Evolutionary conservation across 2,329 filamentous ascomycete species (phyloP).

Genomic region (Ustulina deusta): DNA sequence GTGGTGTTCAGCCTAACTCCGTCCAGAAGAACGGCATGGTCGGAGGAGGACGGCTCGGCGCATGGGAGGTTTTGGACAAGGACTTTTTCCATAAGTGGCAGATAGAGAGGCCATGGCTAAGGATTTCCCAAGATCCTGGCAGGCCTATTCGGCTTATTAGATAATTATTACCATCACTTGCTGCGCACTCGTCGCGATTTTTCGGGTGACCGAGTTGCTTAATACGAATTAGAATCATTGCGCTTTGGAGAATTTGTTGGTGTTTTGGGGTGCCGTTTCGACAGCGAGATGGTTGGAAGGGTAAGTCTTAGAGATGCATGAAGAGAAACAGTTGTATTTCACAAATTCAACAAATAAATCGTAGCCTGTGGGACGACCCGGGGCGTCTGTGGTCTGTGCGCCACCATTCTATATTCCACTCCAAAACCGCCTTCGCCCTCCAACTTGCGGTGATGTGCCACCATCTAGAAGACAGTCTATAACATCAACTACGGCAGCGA

Average conservation of each 20-base stretch:
- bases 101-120: slow-evolving; percentile 10
- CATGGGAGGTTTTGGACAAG: slow-evolving; percentile 31
- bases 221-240: slow-evolving; percentile 10
- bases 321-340: slow-evolving; percentile 27
- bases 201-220: slow-evolving; percentile 4
- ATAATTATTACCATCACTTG: slow-evolving; percentile 21
- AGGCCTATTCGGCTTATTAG: slow-evolving; percentile 14
- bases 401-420: no score
- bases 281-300: background rate
- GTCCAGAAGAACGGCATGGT: slow-evolving; percentile 35
- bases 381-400: slow-evolving; percentile 22
- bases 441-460: background rate
- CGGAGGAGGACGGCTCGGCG: slow-evolving; percentile 48
- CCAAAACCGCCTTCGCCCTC: no score
- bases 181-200: slow-evolving; percentile 13
- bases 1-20: slow-evolving; percentile 47
- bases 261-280: background rate
- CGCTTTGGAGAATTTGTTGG: background rate
- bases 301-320: background rate
- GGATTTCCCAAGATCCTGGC: background rate
- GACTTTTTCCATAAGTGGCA: slow-evolving; percentile 16
- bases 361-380: background rate
- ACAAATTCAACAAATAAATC: background rate
- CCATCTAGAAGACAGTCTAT: no score
- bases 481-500: no score